Base-by-base conservation (phyloP, 2,329 filamentous ascomycete genomes). In the Corinectria fuckeliana region DNA sequence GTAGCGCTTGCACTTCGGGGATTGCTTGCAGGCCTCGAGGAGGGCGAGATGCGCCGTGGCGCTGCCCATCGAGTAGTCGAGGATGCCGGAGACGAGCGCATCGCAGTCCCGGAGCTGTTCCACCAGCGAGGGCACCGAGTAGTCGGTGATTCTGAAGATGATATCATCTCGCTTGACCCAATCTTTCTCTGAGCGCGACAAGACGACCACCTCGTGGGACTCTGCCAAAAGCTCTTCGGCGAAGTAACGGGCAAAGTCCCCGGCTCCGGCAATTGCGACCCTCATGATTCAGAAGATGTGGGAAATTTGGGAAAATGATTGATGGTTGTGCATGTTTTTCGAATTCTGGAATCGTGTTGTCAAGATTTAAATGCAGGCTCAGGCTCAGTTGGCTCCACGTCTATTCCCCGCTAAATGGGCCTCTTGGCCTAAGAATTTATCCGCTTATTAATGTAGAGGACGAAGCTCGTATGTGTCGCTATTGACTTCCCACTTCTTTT, bases 1-100 rank as follows among this genome's bases (percentile, higher is more conserved):
- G 34, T 53, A 58, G 8, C 56, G 56, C 41, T 53, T 58, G 41
- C 56, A 58, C 7, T 25, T 32, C n/a, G 49, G 39, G 20, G 39
- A 39, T 6, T 53, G 30, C 42, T 58, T 34, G 10, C 49, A 58
- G 10, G 56, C 49, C 7, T 53, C 2, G 9, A 58, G 50, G 18
- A 58, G 41, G 4, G 26, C 18, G n/a, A 38, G 48, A 20, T 58
- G 49, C 21, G 53, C 45, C 2, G 25, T 14, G 5, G 25, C 6
- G 28, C 36, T 53, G 2, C 23, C 16, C 28, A 41, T 25, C 8
- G 26, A 42, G 25, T 48, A 51, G 16, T 32, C 36, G 9, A 44
- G 26, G 36, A 53, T 58, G 9, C 38, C 30, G 3, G 55, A 58
- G 18, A 58, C 42, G n/a, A 58, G 23, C 2, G 16, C 55, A 20